Conservation (phyloP, 345 rosid species). For the Carallia brachiata region DNA sequence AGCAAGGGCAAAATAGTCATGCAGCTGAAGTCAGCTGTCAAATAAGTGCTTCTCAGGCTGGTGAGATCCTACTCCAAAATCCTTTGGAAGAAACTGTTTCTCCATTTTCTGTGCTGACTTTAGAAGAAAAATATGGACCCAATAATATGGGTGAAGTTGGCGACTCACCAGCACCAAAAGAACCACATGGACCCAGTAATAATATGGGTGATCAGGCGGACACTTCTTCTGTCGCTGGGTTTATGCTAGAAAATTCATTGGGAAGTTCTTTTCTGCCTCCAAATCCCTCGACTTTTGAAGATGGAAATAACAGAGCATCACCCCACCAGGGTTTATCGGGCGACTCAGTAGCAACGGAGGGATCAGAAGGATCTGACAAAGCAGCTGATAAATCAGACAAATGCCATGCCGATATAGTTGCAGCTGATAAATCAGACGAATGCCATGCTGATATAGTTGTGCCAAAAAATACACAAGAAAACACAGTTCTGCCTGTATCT, state of each 20-base stretch:
- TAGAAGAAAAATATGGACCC: conserved; percentile 14
- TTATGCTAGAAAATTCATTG: conserved; percentile 15
- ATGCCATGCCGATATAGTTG: background rate
- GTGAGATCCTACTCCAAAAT: background rate
- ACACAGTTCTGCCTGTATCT: background rate
- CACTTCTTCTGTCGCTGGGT: conserved; percentile 20
- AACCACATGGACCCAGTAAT: background rate
- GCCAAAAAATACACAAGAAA: background rate
- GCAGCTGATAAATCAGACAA: background rate
- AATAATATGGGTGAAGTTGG: conserved; percentile 3
- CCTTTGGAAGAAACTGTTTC: conserved; percentile 8
- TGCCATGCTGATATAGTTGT: background rate
- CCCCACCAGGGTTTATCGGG: conserved; percentile 2
- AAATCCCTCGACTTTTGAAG: conserved; percentile 13
- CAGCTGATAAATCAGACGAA: conserved; percentile 1
- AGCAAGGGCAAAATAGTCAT: conserved; percentile 1
- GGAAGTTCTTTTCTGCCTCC: conserved; percentile 17
- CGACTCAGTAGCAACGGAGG: conserved; percentile 4
- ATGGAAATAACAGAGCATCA: conserved; percentile 8
- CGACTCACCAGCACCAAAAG: background rate
- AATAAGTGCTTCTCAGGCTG: conserved; percentile 15
- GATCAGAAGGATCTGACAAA: conserved; percentile 2
- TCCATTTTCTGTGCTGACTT: conserved; percentile 7
- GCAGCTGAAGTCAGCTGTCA: conserved; percentile 10
- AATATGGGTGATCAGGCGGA: conserved; percentile 8